A percentile compares a stretch with the other conserved stretches of the same genome.
Evolutionary conservation across 208 protist genomes (phyloP).

Genomic region (Wallacemonas sp.): DNA sequence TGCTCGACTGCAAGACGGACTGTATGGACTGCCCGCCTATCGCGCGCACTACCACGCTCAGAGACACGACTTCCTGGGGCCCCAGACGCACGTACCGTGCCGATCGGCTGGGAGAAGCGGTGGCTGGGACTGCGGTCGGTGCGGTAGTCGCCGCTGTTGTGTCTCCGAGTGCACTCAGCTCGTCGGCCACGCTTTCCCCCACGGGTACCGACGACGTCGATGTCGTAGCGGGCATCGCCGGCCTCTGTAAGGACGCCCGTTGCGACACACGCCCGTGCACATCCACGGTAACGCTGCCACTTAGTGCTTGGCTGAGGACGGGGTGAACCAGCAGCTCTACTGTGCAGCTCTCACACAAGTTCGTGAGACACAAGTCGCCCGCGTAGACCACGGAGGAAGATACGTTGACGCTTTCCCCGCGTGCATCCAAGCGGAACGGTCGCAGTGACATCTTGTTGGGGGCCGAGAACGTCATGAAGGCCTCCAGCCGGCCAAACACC

Average conservation of each 20-base stretch:
- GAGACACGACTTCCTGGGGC: not conserved
- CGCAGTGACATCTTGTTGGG: constrained; percentile 26
- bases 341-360: constrained; percentile 41
- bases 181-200: not conserved
- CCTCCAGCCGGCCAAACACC: constrained; percentile 60
- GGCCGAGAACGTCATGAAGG: constrained; percentile 72
- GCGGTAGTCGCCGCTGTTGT: not conserved
- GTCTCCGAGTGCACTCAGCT: not conserved
- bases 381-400: constrained; percentile 31
- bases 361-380: constrained; percentile 51
- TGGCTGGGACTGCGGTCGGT: not conserved
- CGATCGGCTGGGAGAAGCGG: not conserved
- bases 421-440: constrained; percentile 14
- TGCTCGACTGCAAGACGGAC: constrained; percentile 28
- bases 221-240: not conserved
- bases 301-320: constrained; percentile 41
- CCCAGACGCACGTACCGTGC: not conserved
- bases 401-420: not conserved
- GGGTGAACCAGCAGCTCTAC: constrained; percentile 28
- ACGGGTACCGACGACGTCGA: not conserved
- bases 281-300: constrained; percentile 35
- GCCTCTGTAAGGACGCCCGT: not conserved
- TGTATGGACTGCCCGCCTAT: not conserved
- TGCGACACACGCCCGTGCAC: constrained; percentile 12
- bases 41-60: constrained; percentile 3